These are phyloP conservation scores for Pulicaria dysenterica DNA, from an alignment of 129 eudicot species.

Conservation along the genomic window DNA sequence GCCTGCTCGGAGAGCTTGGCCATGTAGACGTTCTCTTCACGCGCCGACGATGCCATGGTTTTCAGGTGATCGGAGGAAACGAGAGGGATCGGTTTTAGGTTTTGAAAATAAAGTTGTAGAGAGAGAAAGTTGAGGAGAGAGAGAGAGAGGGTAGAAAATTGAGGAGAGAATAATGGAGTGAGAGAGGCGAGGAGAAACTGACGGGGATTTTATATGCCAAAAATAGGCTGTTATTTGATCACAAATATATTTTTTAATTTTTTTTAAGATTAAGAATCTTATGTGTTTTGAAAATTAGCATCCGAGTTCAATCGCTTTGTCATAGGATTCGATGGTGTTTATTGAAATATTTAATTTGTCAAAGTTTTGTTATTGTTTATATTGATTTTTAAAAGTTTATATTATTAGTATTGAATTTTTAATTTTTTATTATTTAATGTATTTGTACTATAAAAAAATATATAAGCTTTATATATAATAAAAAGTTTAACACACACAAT, in stretches of 20 bases:
- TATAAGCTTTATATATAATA: no score
- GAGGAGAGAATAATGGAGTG: conserved; percentile 27
- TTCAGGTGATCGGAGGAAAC: conserved; percentile 21
- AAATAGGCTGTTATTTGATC: conserved; percentile 15
- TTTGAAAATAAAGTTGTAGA: conserved; percentile 8
- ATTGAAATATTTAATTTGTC: no score
- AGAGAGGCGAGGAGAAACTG: conserved; percentile 40
- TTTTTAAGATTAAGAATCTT: no score
- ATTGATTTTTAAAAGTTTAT: no score
- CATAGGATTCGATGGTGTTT: no score
- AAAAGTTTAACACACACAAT: no score
- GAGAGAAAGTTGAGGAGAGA: conserved; percentile 21
- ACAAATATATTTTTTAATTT: not conserved
- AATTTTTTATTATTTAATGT: no score
- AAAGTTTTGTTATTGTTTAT: no score
- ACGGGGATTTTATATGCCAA: conserved; percentile 22
- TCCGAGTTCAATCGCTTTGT: no score
- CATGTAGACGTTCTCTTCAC: conserved; percentile 68
- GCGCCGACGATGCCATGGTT: conserved; percentile 43
- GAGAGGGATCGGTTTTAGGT: conserved; percentile 17
- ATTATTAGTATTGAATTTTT: no score
- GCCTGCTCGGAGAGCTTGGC: conserved; percentile 81
- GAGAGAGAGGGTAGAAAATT: conserved; percentile 16
- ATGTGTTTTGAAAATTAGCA: not conserved
- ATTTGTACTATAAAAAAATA: no score